Evolutionary conservation across 1,284 basidiomycete genomes (phyloP).

Genomic region (Fomes fomentarius): DNA sequence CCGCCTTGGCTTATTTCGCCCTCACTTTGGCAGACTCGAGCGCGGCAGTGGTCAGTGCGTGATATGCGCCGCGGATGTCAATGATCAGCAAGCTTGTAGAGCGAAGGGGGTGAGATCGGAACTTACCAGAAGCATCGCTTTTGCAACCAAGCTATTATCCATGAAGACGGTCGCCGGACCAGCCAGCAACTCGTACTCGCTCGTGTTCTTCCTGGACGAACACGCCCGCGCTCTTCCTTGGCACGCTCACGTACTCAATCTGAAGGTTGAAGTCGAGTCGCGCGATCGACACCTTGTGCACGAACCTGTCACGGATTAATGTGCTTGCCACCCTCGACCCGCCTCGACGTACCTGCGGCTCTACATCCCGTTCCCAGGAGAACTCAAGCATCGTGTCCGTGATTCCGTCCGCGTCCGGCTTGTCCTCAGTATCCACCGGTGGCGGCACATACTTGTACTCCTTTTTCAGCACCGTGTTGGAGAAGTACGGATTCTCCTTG

Average conservation of each 20-base stretch:
- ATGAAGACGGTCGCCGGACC: slow-evolving; percentile 54
- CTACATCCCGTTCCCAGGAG: slow-evolving; percentile 74
- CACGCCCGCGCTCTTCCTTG: slow-evolving; percentile 46
- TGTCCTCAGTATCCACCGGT: slow-evolving; percentile 53
- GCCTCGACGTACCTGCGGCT: slow-evolving; percentile 58
- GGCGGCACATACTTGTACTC: slow-evolving; percentile 74
- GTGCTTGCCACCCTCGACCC: too few relatives aligned
- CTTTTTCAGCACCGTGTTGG: slow-evolving; percentile 74
- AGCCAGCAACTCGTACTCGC: slow-evolving; percentile 52
- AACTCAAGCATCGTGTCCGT: slow-evolving; percentile 77
- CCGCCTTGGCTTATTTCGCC: slow-evolving; percentile 30
- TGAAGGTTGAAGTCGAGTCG: slow-evolving; percentile 48
- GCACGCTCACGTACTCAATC: slow-evolving; percentile 52
- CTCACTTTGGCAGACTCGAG: slow-evolving; percentile 40
- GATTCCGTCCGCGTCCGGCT: slow-evolving; percentile 71
- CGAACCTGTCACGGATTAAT: slow-evolving; percentile 52
- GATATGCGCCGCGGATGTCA: slow-evolving; percentile 57
- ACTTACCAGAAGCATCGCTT: slow-evolving; percentile 47
- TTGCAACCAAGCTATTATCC: slow-evolving; percentile 53
- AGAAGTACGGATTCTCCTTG: slow-evolving; percentile 83
- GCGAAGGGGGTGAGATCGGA: slow-evolving; percentile 30
- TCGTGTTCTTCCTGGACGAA: slow-evolving; percentile 53
- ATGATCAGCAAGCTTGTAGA: too few relatives aligned
- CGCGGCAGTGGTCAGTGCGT: slow-evolving; percentile 47
- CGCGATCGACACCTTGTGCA: slow-evolving; percentile 57